Evolutionary conservation across 192 early-diverging fungal species (phyloP).

Genomic region (Dimargaris verticillata): DNA sequence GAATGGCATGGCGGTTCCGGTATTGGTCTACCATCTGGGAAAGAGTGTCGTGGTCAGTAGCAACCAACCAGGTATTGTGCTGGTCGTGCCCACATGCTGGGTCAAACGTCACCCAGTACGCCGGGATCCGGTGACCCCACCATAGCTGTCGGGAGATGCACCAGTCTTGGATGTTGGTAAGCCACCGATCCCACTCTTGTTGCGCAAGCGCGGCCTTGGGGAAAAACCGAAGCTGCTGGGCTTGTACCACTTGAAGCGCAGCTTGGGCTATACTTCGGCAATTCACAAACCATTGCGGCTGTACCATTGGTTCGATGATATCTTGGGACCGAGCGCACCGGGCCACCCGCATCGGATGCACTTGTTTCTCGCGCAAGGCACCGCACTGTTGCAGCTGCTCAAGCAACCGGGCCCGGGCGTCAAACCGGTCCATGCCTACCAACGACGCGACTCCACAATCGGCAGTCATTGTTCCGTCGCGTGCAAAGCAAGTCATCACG

Average conservation of each 20-base stretch:
- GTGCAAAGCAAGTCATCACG: constrained; percentile 93
- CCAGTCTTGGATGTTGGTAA: constrained; percentile 94
- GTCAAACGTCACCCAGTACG: constrained; percentile 71
- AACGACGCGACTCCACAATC: constrained; percentile 59
- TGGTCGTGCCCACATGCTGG: constrained; percentile 22
- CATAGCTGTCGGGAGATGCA: constrained; percentile 97
- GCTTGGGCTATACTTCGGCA: constrained; percentile 72
- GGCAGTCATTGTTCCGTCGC: constrained; percentile 84
- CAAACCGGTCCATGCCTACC: constrained; percentile 78
- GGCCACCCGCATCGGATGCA: constrained; percentile 88
- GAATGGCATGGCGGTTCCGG: constrained; percentile 62
- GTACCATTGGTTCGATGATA: constrained; percentile 92
- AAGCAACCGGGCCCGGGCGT: constrained; percentile 71
- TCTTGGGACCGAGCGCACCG: constrained; percentile 77
- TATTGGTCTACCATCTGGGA: constrained; percentile 51
- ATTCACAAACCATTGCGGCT: constrained; percentile 98
- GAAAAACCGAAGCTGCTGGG: constrained; percentile 63
- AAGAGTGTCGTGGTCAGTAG: constrained; percentile 74
- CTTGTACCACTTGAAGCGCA: constrained; percentile 62
- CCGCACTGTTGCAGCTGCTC: constrained; percentile 81
- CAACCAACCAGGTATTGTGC: constrained; percentile 31
- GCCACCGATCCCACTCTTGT: constrained; percentile 90
- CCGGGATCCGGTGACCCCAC: constrained; percentile 98
- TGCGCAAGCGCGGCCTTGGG: constrained; percentile 56
- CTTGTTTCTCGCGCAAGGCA: constrained; percentile 66